Percentiles rank a stretch among this genome's conserved stretches.
These are phyloP conservation scores for Paramecium bursaria DNA, from an alignment of 73 alveolate genomes.

Conservation along the genomic window DNA sequence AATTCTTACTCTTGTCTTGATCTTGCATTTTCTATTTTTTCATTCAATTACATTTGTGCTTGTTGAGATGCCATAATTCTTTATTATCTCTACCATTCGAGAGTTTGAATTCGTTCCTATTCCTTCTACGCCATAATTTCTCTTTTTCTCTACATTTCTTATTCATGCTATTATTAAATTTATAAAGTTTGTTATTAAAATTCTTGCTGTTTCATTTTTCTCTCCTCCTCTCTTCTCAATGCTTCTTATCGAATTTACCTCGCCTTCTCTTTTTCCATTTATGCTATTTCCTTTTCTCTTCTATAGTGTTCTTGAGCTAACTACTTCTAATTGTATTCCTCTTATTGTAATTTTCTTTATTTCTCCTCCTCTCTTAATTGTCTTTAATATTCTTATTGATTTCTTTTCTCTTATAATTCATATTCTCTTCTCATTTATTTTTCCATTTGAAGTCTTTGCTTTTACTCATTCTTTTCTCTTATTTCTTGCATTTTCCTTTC, in stretches of 20 bases:
- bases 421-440: constrained; percentile 62
- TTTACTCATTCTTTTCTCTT: constrained; percentile 53
- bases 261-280: not conserved
- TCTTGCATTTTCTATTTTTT: constrained; percentile 47
- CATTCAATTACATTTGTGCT: constrained; percentile 24
- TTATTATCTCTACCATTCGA: constrained; percentile 42
- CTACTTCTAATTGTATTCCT: constrained; percentile 12
- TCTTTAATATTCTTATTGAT: constrained; percentile 24
- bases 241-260: not conserved
- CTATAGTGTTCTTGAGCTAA: constrained; percentile 24
- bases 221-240: constrained; percentile 31
- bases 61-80: constrained; percentile 14
- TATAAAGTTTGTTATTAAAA: constrained; percentile 29
- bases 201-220: constrained; percentile 31
- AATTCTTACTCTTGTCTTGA: constrained; percentile 8
- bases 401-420: constrained; percentile 41
- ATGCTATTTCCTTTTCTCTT: constrained; percentile 37
- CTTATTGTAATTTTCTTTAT: constrained; percentile 18
- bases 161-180: constrained; percentile 30
- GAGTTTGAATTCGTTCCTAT: not conserved
- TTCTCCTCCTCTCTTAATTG: constrained; percentile 45
- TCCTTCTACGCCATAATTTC: constrained; percentile 15
- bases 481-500: constrained; percentile 58
- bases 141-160: constrained; percentile 52
- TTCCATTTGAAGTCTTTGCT: constrained; percentile 15